Evolutionary conservation across 345 rosid species (phyloP), one percentile per base, ranked within the genome.

Genomic region (Clausena lansium): DNA sequence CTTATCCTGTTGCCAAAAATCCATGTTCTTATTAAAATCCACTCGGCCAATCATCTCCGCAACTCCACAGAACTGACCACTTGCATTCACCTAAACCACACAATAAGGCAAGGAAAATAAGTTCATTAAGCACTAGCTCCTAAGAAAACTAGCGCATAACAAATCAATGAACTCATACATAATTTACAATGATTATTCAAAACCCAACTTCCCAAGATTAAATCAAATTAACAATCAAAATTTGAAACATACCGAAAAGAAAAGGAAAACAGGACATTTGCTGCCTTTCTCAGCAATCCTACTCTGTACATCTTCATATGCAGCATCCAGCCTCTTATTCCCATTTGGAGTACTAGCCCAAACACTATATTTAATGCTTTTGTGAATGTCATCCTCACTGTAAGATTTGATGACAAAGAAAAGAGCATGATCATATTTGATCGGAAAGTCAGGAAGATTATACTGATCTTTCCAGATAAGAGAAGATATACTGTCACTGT

Each of bases 1-100:
- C 78, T 91, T 89, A 80, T 91, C 95, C 80, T 91, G 93, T 77
- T 89, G 95, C 95, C 95, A 91, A 81, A 89, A 91, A 73, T 88
- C 92, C 92, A 91, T 88, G 32, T 83, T 89, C 79, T 85, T 91
- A 64, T 81, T 80, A 45, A 83, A 86, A 79, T 91, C 86, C 71
- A 89, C 93, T 67, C 80, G 81, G 30, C 92, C 93, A 67, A 76
- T 75, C 92, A 91, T 91, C 86, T 91, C 95, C 15, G 93, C 91
- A 76, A 89, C 86, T 67, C 95, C 93, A 50, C 91, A 89, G 81
- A 91, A 91, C 55, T 89, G 93, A 70, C 95, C 95, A 67, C 93
- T 91, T 25, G 92, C 91, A 83, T 91, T 91, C 64, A 91, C 95
- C 95, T 91, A 82, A 61, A 78, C 32, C 30, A 76, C 74, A 50